These are phyloP conservation scores for Daldinia loculata DNA, from an alignment of 495 filamentous ascomycete species.

Conservation along the genomic window DNA sequence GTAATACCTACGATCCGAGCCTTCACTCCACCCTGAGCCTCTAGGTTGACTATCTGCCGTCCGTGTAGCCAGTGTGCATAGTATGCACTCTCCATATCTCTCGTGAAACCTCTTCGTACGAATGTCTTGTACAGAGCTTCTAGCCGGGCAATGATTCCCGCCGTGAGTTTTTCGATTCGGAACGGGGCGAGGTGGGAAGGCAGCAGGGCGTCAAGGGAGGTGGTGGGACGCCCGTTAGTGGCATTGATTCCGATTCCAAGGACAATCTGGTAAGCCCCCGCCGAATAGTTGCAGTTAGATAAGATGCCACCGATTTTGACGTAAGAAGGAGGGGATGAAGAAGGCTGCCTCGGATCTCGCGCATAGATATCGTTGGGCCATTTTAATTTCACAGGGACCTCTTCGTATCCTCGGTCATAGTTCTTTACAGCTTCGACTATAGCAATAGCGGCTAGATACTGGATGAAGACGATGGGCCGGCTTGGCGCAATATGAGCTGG, in stretches of 20 bases:
- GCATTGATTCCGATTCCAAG: conserved; percentile 91
- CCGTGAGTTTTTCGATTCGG: conserved; percentile 81
- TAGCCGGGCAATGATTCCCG: conserved; percentile 80
- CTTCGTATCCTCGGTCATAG: conserved; percentile 74
- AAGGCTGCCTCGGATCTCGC: conserved; percentile 70
- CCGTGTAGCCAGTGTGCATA: conserved; percentile 91
- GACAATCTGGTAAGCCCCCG: conserved; percentile 83
- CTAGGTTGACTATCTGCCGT: conserved; percentile 87
- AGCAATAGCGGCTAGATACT: conserved; percentile 92
- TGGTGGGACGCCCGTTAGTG: conserved; percentile 86
- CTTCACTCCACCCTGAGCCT: conserved; percentile 78
- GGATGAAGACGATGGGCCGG: conserved; percentile 91
- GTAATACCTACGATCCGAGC: conserved; percentile 92
- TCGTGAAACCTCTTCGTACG: conserved; percentile 73
- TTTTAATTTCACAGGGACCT: conserved; percentile 85
- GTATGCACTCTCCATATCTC: conserved; percentile 77
- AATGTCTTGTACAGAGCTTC: conserved; percentile 82
- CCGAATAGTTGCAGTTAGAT: conserved; percentile 84
- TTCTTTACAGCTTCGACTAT: conserved; percentile 83
- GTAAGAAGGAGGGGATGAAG: conserved; percentile 64
- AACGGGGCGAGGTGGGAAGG: conserved; percentile 64
- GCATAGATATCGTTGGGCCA: conserved; percentile 99
- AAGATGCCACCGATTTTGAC: conserved; percentile 96
- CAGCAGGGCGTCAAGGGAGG: conserved; percentile 79
- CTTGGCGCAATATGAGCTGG: conserved; percentile 70